phyloP scores from a whole-genome alignment of 75 land plant species.

The Isoetes taiwanensis region DNA sequence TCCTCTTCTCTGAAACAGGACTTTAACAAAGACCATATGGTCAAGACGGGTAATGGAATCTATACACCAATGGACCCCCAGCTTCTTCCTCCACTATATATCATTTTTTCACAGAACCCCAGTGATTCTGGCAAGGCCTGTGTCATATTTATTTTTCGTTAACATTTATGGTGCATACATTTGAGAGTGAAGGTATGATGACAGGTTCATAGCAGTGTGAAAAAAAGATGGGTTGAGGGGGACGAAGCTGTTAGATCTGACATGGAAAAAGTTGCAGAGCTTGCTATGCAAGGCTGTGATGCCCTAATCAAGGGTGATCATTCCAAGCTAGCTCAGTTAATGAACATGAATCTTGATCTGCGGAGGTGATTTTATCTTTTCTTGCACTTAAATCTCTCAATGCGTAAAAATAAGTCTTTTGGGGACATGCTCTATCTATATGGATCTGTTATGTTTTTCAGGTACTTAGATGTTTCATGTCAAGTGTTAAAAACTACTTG shows the following conservation, averaged over 20 bases:
- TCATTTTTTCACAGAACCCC: slow-evolving; percentile 92
- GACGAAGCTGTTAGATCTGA: slow-evolving; percentile 50
- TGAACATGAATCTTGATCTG: slow-evolving; percentile 89
- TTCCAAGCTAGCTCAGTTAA: slow-evolving; percentile 50
- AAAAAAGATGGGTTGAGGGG: slow-evolving; percentile 86
- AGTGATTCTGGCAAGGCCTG: slow-evolving; percentile 97
- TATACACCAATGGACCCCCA: slow-evolving; percentile 72
- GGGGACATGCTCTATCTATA: too few species aligned
- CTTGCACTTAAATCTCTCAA: too few species aligned
- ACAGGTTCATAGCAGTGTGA: slow-evolving; percentile 86
- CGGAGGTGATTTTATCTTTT: slow-evolving; percentile 41
- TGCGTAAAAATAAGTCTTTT: too few species aligned
- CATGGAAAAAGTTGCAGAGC: slow-evolving; percentile 62
- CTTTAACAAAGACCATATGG: slow-evolving; percentile 68
- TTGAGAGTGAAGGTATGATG: too few species aligned
- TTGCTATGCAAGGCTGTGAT: slow-evolving; percentile 49
- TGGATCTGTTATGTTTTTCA: too few species aligned
- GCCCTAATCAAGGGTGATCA: slow-evolving; percentile 51
- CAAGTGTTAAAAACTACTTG: too few species aligned
- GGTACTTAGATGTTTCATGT: too few species aligned
- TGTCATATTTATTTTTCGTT: too few species aligned
- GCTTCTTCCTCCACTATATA: slow-evolving; percentile 66
- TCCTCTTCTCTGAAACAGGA: too few species aligned
- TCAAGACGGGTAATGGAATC: slow-evolving; percentile 56
- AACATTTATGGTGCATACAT: too few species aligned